Evolutionary conservation across 129 eudicot species (phyloP).

Genomic region (Helianthus tuberosus): DNA sequence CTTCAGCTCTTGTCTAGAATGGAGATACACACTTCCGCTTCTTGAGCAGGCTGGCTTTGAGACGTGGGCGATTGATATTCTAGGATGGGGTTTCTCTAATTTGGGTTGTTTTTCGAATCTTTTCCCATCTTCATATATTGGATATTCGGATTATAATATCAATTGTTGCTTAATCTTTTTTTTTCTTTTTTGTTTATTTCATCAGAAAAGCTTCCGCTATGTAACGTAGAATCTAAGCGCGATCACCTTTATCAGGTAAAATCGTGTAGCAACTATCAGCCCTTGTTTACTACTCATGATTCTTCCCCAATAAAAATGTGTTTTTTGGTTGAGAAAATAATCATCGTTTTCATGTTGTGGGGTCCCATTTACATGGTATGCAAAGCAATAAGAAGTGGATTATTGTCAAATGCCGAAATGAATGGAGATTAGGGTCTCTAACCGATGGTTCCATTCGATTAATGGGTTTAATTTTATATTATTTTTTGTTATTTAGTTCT

Average conservation of each 20-base stretch:
- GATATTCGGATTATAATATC: not conserved
- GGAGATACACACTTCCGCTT: conserved; percentile 86
- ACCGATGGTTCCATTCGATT: not conserved
- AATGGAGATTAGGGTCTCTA: conserved; percentile 7
- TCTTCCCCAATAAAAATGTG: not conserved
- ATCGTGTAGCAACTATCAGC: not conserved
- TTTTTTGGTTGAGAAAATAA: not conserved
- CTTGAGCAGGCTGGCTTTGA: conserved; percentile 88
- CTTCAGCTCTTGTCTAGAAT: conserved; percentile 96
- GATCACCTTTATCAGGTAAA: conserved; percentile 92
- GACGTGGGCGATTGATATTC: conserved; percentile 91
- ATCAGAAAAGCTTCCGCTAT: conserved; percentile 71
- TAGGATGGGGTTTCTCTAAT: conserved; percentile 98
- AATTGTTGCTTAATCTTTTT: conserved; percentile 13
- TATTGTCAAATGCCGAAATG: not conserved
- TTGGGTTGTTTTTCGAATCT: conserved; percentile 51
- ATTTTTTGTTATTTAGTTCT: conserved; percentile 48
- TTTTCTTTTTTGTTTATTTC: conserved; percentile 5
- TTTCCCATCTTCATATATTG: not conserved
- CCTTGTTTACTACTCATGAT: conserved; percentile 9
- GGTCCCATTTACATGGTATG: conserved; percentile 7
- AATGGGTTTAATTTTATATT: conserved; percentile 3
- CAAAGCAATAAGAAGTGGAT: not conserved
- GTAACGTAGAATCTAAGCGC: conserved; percentile 87
- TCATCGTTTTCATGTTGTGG: conserved; percentile 11